These are phyloP conservation scores for Hondaea fermentalgiana DNA, from an alignment of 108 stramenopile species.

Conservation along the genomic window DNA sequence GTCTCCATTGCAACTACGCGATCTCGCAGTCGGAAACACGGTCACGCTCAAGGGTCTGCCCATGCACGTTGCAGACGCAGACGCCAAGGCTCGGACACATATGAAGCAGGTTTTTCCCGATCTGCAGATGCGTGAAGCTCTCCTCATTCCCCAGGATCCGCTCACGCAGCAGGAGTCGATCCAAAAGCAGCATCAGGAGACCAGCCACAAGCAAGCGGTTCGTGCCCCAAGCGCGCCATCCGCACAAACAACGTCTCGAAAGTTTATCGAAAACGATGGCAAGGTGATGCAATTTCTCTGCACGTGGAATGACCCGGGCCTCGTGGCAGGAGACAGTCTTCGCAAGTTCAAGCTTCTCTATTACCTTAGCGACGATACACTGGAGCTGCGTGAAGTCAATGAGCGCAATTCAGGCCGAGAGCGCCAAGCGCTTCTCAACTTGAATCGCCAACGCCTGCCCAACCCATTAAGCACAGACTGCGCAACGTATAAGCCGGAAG, in stretches of 20 bases:
- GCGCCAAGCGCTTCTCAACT: neutral
- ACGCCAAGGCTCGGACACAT: neutral
- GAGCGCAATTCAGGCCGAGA: neutral
- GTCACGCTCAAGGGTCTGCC: neutral
- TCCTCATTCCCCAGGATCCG: neutral
- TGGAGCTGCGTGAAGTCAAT: neutral
- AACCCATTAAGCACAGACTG: neutral
- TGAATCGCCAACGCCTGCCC: neutral
- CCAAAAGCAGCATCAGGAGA: neutral
- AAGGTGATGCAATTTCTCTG: neutral
- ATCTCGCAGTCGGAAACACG: neutral
- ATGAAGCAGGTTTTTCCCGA: neutral
- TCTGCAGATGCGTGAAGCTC: neutral
- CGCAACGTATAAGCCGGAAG: neutral
- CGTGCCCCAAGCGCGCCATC: neutral
- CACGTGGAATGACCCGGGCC: neutral
- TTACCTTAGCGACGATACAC: neutral
- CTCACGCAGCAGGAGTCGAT: neutral
- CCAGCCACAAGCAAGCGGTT: neutral
- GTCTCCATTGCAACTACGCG: neutral
- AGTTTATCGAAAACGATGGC: conserved; percentile 16
- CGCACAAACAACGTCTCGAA: neutral
- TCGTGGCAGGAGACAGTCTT: neutral
- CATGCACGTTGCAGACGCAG: neutral
- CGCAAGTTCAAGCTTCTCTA: neutral